Evolutionary conservation across 1,284 basidiomycete genomes (phyloP), one percentile per base, ranked within the genome.

Genomic region (Thecaphora thlaspeos): DNA sequence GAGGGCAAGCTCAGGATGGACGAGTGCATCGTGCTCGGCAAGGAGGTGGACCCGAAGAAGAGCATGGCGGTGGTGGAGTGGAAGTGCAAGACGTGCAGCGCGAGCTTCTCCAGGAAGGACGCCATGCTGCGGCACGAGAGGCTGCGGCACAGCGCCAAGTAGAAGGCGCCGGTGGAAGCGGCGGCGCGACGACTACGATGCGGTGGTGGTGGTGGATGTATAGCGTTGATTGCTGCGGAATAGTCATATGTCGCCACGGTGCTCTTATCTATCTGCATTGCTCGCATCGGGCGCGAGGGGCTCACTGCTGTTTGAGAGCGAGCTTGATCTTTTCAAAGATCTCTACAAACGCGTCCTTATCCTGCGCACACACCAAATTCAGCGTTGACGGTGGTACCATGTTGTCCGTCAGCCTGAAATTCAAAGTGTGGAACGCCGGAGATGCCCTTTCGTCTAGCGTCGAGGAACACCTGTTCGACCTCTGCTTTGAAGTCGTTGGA

Each of bases 11-110:
- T 77, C 17, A 65, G 46, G 14, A 46, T 73, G 28, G 66, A 70
- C 7, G 59, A 76, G n/a, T 76, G 73, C 34, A 50, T 71, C 4
- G 74, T 77, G 12, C 48, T 76, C 37, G 73, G 76, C 45, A 75
- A 75, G 41, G 75, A 77, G 54, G 75, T 77, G 18, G 74, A 76
- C 51, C 69, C 73, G 11, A 59, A 69, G 34, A 73, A 71, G 48
- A 69, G 63, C n/a, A 57, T 69, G 8, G 69, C 69, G 1, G 68
- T 72, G 22, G 58, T 70, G 17, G 75, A 77, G 52, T 77, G 75
- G 75, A 71, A 64, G 46, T 77, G 75, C 46, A 74, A 76, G 45
- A 48, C 55, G 15, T 70, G 68, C 26, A 61, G 67, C 17, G 67
- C 68, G 12, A 61, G 48, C 19, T 69, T 72, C 34, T 64, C 56